Evolutionary conservation across 352 stramenopile genomes (phyloP), one percentile per base, ranked within the genome.

Genomic region (Phytophthora megakarya): DNA sequence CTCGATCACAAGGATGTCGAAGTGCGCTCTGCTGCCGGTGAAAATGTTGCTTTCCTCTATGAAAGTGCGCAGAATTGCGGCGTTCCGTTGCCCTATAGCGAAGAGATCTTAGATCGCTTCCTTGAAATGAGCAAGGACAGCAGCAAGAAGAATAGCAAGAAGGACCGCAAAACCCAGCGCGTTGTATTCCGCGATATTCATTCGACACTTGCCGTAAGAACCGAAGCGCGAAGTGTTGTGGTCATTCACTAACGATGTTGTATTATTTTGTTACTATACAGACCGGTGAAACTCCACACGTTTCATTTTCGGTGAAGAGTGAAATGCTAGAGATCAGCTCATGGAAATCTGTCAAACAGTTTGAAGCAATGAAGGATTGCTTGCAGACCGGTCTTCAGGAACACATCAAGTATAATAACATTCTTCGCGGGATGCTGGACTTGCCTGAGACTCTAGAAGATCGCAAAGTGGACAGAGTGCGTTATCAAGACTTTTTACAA

Each of bases 71-170:
- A 86, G 45, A 81, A 77, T 51, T 84, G 66, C 19, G 69, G 75
- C 26, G 51, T 85, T 0, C 50, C 70, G 26, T 53, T 92, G 40
- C 78, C 81, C 7, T 87, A 76, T 56, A 76, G 87, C 28, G 81
- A 78, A 8, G 80, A 92, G 32, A 84, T 93, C 25, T n/a, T 94
- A 15, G 75, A 84, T 33, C 84, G 81, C 16, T 87, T 92, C 30
- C 74, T 75, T 15, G 65, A 76, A 30, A 87, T 96, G 84, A 95
- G 86, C 80, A 95, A 95, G 59, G 83, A 93, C 40, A 94, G 61
- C 72, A 95, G 81, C 75, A 96, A 96, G 73, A 95, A 92, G 63
- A 93, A 86, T 67, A 94, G 82, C 73, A 96, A 96, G 61, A 93
- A 94, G 46, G 88, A 96, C 40, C 86, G 88, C 23, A 96, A 96